phyloP scores from a whole-genome alignment of 352 stramenopile genomes.

The Plasmopara muralis region DNA sequence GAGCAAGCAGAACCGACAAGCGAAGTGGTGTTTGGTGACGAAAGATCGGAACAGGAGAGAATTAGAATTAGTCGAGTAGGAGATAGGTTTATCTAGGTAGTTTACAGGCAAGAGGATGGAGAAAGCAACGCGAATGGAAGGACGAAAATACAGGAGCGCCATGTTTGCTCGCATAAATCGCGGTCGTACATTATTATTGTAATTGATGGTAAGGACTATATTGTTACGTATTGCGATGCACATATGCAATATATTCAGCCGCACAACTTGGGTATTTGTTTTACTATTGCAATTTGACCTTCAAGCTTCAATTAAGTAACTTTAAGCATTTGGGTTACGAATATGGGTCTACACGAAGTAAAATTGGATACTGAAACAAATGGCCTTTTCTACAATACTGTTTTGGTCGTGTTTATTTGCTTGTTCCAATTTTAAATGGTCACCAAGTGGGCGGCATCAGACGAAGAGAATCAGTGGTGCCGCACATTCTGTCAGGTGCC shows the following conservation, averaged over 20 bases:
- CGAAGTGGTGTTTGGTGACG: constrained; percentile 1
- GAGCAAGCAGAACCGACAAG: background rate
- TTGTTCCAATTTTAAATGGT: constrained; percentile 3
- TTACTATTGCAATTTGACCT: too few relatives aligned
- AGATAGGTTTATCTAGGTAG: constrained; percentile 28
- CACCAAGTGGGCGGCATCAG: constrained; percentile 26
- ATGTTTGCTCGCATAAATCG: constrained; percentile 2
- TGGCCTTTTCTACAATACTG: too few relatives aligned
- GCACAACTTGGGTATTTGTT: too few relatives aligned
- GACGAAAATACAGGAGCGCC: constrained; percentile 14
- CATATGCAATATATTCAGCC: too few relatives aligned
- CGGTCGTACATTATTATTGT: background rate
- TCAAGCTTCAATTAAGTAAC: too few relatives aligned
- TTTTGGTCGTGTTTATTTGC: too few relatives aligned
- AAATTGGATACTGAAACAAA: too few relatives aligned
- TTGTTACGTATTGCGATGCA: background rate
- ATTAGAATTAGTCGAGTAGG: constrained; percentile 36
- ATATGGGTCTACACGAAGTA: too few relatives aligned
- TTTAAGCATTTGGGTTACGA: too few relatives aligned
- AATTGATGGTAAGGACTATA: background rate
- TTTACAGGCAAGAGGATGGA: constrained; percentile 17
- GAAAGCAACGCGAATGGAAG: constrained; percentile 14
- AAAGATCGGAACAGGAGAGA: constrained; percentile 10
- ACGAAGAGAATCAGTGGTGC: constrained; percentile 80
- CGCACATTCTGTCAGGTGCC: constrained; percentile 85